A percentile compares a stretch with the other conserved stretches of the same genome.
These are phyloP conservation scores for Colletotrichum shisoi DNA, from an alignment of 2,329 filamentous ascomycete species.

Conservation along the genomic window DNA sequence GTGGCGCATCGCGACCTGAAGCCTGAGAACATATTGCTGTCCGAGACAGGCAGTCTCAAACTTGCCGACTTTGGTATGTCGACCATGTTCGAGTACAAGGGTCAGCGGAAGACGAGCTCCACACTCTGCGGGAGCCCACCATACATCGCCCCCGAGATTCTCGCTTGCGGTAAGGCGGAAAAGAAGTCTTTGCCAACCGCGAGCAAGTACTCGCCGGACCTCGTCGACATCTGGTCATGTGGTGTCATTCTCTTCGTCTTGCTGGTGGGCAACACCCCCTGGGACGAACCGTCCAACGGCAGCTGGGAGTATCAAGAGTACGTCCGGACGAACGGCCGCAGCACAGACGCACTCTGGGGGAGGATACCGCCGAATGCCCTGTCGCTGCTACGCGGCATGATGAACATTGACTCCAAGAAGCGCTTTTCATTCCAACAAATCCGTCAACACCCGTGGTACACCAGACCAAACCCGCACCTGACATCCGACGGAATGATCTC, in stretches of 20 bases:
- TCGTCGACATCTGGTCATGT: slow-evolving; percentile 95
- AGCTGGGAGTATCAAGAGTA: slow-evolving; percentile 96
- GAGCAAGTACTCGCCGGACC: slow-evolving; percentile 74
- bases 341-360: slow-evolving; percentile 84
- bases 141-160: slow-evolving; percentile 95
- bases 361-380: slow-evolving; percentile 76
- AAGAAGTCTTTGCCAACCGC: slow-evolving; percentile 57
- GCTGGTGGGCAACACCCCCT: slow-evolving; percentile 94
- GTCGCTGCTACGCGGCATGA: slow-evolving; percentile 90
- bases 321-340: slow-evolving; percentile 77
- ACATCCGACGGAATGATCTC: slow-evolving; percentile 75
- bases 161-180: slow-evolving; percentile 60
- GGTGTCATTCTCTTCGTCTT: slow-evolving; percentile 97
- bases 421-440: slow-evolving; percentile 89
- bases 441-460: slow-evolving; percentile 94
- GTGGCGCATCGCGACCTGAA: slow-evolving; percentile 92
- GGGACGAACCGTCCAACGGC: slow-evolving; percentile 86
- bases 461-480: slow-evolving; percentile 79
- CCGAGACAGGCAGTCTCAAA: slow-evolving; percentile 84
- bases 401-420: slow-evolving; percentile 76
- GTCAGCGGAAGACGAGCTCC: slow-evolving; percentile 79
- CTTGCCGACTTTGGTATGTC: slow-evolving; percentile 97
- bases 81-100: slow-evolving; percentile 90
- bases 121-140: slow-evolving; percentile 96
- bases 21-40: slow-evolving; percentile 94